phyloP scores from a whole-genome alignment of 2,329 filamentous ascomycete genomes.

The Penicillium janthinellum region DNA sequence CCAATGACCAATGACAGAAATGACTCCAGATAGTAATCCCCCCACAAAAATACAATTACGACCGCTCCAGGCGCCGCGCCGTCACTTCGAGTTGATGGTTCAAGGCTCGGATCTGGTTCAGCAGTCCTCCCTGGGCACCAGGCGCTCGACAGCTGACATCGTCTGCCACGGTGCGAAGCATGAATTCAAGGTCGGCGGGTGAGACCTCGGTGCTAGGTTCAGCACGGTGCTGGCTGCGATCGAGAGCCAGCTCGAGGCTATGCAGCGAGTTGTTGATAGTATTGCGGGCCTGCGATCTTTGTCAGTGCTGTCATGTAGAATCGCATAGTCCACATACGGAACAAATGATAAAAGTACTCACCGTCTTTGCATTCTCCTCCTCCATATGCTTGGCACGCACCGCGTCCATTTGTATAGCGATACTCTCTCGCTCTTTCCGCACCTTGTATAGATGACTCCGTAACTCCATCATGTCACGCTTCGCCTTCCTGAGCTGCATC shows the following conservation, averaged over 20 bases:
- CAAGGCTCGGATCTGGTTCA: conserved; percentile 45
- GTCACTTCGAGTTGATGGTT: conserved; percentile 47
- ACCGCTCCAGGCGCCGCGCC: conserved; percentile 31
- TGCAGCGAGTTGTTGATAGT: conserved; percentile 48
- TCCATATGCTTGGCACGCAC: conserved; percentile 46
- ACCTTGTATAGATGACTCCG: conserved; percentile 52
- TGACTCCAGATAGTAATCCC: conserved; percentile 3
- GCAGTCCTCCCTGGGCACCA: conserved; percentile 43
- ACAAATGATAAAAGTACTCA: conserved; percentile 22
- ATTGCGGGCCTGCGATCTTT: conserved; percentile 36
- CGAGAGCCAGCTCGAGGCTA: conserved; percentile 45
- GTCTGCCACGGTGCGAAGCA: conserved; percentile 45
- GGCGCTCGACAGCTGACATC: conserved; percentile 44
- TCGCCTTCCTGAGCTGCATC: conserved; percentile 48
- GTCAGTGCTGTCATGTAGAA: conserved; percentile 12
- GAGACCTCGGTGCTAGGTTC: conserved; percentile 26
- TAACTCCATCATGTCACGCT: conserved; percentile 48
- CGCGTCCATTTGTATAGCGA: conserved; percentile 54
- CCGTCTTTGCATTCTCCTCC: conserved; percentile 40
- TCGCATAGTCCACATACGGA: no score
- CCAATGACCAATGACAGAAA: conserved; percentile 2
- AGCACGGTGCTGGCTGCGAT: conserved; percentile 37
- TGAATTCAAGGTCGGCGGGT: conserved; percentile 44
- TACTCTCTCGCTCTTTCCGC: conserved; percentile 51
- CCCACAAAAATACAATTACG: conserved; percentile 9